Base-by-base conservation (phyloP, 2,329 filamentous ascomycete genomes). In the Paradendryphiella salina region DNA sequence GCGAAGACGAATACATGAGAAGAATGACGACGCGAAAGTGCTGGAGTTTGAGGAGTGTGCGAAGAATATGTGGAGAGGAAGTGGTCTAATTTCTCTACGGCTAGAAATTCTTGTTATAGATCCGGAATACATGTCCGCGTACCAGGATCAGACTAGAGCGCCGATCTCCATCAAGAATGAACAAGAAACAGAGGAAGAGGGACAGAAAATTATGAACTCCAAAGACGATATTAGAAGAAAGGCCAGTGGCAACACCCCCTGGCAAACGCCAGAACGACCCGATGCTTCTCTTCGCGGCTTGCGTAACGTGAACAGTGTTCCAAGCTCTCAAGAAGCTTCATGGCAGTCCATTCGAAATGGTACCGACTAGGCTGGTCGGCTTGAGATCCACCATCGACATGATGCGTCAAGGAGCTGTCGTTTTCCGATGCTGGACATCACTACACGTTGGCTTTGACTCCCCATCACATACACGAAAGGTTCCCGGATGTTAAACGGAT, bases 21-120 rank as follows among this genome's bases (percentile, higher is more conserved):
- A 18, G 39, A 36, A 15, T 21, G 13, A 26, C 10, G 20, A 21
- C 14, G 29, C 23, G 8, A 21, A 21, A 23, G n/a, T 31, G 31
- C 40, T 14, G 23, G 29, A 26, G 13, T 14, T 28, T 18, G 26
- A 20, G 35, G 10, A 50, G 6, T 17, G 15, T 13, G 23, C 6
- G 14, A 11, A 32, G 28, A 21, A 23, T n/a, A 17, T n/a, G 29
- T n/a, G 40, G 32, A 47, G 18, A 20, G 21, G 10, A 41, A 14
- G 18, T 35, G 32, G 17, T 17, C 34, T 38, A 47, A 28, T 42
- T 48, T 17, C 26, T 17, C 49, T 44, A 33, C 26, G 38, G 44
- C 38, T 52, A 42, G 33, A 17, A 32, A 34, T 34, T 34, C 26
- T 42, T 52, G 43, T 13, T 35, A 28, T 31, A 32, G 33, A 33